Base-by-base conservation (phyloP, 1,139 yeast species). In the Diutina siamensis region DNA sequence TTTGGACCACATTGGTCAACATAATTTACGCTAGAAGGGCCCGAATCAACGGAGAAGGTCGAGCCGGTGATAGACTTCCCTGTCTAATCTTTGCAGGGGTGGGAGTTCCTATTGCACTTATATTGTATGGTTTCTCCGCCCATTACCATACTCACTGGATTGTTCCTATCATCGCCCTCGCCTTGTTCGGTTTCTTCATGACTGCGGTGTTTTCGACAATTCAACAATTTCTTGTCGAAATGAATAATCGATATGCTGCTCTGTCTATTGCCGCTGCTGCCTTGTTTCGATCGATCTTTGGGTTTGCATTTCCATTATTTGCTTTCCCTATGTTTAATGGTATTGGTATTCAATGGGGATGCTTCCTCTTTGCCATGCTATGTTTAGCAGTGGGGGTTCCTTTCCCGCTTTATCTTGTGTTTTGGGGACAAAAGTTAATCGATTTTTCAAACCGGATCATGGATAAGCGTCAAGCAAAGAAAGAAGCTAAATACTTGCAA, bases 61-160 rank as follows among this genome's bases (percentile, higher is more conserved):
- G 68, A 50, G 74, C 75, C 1, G 75, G 69, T 50, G 70, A 55
- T 50, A 57, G 73, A 47, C 56, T 70, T 40, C 75, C 75, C 3
- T 67, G 72, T 50, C 56, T 70, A 28, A 58, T 68, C 47, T 59
- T 61, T 4, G 64, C 67, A 10, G 64, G 72, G 1, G 47, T 62
- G 8, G 49, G 55, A 18, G 63, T 69, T 38, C 72, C 74, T 2
- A 53, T 67, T 13, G 74, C 74, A 2, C 60, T 69, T 46, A 52
- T 70, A 19, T 68, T 72, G 72, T 70, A 66, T 50, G 75, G 75
- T 15, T 70, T 74, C 74, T 65, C 71, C 21, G 73, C 70, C 2
- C 58, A 68, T 52, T 55, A 58, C 49, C 57, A 64, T 48, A 55
- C 68, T 35, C 74, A 66, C 50, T 70, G 74, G 74, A 66, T 70